Evolutionary conservation across 768 basidiomycete species (phyloP).

Genomic region (Rhizopogon sp.): DNA sequence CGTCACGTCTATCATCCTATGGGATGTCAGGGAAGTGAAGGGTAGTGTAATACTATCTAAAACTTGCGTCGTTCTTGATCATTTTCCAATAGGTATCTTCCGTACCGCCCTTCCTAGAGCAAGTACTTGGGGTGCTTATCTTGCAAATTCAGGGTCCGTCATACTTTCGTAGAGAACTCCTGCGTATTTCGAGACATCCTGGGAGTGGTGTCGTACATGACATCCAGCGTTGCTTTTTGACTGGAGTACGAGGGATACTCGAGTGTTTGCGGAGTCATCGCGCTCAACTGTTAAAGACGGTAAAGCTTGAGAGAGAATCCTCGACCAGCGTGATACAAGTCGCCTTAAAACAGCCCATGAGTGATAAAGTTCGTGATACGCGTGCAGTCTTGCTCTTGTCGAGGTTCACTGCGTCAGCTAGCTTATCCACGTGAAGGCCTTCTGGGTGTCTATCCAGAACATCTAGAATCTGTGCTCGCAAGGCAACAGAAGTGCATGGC

Average conservation of each 20-base stretch:
- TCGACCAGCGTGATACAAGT: background rate
- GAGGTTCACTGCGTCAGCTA: constrained; percentile 16
- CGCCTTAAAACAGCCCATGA: constrained; percentile 27
- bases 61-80: constrained; percentile 16
- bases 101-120: constrained; percentile 12
- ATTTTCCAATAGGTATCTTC: constrained; percentile 17
- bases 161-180: constrained; percentile 17
- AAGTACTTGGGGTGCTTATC: constrained; percentile 15
- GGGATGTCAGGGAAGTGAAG: background rate
- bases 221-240: constrained; percentile 5
- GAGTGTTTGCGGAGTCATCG: constrained; percentile 29
- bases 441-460: constrained; percentile 8
- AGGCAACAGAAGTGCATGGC: constrained; percentile 20
- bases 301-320: background rate
- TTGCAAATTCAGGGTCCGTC: constrained; percentile 20
- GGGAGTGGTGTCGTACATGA: background rate
- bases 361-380: constrained; percentile 25
- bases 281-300: constrained; percentile 13
- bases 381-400: constrained; percentile 24
- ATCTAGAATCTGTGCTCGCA: constrained; percentile 22
- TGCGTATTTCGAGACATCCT: constrained; percentile 10
- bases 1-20: constrained; percentile 14
- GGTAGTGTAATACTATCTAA: background rate
- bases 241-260: constrained; percentile 24
- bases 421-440: constrained; percentile 22